Evolutionary conservation across 2,329 filamentous ascomycete species (phyloP), one percentile per base, ranked within the genome.

Genomic region (Daldinia eschscholtzii): DNA sequence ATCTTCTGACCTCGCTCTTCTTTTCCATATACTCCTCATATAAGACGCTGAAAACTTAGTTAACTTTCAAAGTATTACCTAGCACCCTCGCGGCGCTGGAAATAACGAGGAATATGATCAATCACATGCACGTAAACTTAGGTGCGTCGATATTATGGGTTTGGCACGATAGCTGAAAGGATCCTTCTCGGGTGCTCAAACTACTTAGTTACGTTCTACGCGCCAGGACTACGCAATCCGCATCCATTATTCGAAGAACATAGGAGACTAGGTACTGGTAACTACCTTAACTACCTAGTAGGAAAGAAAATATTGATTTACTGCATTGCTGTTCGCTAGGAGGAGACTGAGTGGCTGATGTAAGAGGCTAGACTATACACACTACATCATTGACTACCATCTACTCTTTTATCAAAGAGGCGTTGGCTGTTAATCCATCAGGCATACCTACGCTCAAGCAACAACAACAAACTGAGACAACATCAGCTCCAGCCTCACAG

Each of bases 401-500:
- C 26, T 20, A 42, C 13, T 13, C 13, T 28, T 1, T 26, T 23
- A 23, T 26, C 5, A 26, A 6, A 33, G 13, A 2, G 33, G 2
- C 2, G 12, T 15, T 15, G n/a, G 26, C 46, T 52, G 46, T 52
- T 30, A 13, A 26, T 4, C 15, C 2, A 33, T 18, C 18, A 41
- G 28, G 20, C 18, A 33, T 2, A n/a, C n/a, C n/a, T n/a, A 39
- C 33, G 33, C 33, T 35, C 33, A 39, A 33, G 35, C 35, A 46
- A 46, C 39, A 28, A 28, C n/a, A 53, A 26, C 37, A 15, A 44
- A 56, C 39, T 53, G 42, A 30, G 33, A 57, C 23, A 30, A 52
- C 41, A 26, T 56, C 39, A 56, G 39, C 50, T 46, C 28, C 26
- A 37, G 59, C 50, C 50, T 42, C 48, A 44, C 39, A 30, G n/a